phyloP scores from a whole-genome alignment of 2,329 filamentous ascomycete genomes.

The Alternaria solani region DNA sequence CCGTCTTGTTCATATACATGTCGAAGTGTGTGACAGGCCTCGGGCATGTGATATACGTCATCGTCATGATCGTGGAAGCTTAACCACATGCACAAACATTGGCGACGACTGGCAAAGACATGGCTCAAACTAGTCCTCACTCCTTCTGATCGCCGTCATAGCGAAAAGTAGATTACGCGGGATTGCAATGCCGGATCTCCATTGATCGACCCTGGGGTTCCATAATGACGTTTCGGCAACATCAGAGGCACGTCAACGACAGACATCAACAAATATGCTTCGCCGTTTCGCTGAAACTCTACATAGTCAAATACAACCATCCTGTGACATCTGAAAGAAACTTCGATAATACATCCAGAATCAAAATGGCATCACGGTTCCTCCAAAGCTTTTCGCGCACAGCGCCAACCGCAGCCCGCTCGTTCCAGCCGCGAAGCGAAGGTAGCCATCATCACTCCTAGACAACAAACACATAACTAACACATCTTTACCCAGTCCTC shows the following conservation, averaged over 20 bases:
- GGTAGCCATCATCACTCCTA: background rate
- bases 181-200: background rate
- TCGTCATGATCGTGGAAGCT: too few relatives aligned
- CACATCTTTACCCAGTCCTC: background rate
- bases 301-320: rapidly evolving
- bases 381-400: slow-evolving; percentile 13
- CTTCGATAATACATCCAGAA: background rate
- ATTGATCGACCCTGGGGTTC: background rate
- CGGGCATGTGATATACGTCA: background rate
- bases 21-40: background rate
- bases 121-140: background rate
- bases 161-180: background rate
- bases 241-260: slow-evolving; percentile 13
- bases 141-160: background rate
- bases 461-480: background rate
- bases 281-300: background rate
- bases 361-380: slow-evolving; percentile 12
- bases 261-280: background rate
- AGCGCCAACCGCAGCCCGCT: background rate
- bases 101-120: too few relatives aligned
- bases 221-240: slow-evolving; percentile 12
- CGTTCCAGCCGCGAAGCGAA: slow-evolving; percentile 12
- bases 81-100: background rate
- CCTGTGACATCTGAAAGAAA: rapidly evolving
- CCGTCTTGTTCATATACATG: background rate